Base-by-base conservation (phyloP, 2,329 filamentous ascomycete species). In the Claviceps paspali region DNA sequence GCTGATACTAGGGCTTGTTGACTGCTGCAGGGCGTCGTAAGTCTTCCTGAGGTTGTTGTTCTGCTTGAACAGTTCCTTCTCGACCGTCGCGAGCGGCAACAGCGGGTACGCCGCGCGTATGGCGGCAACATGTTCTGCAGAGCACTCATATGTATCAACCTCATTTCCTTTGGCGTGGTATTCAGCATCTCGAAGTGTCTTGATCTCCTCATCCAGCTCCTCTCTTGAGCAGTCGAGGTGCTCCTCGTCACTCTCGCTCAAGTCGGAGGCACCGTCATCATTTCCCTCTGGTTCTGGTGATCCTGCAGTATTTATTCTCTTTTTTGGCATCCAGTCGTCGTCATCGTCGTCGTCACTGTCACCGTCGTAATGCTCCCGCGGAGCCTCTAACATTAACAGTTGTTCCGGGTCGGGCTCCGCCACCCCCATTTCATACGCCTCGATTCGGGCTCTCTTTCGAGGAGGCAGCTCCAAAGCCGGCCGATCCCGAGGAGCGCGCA, bases 401-500 rank as follows among this genome's bases (percentile, higher is more conserved):
- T 51, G 43, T 19, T 51, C 28, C 34, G 45, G 29, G n/a, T 14
- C 18, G 11, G n/a, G n/a, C 5, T 38, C 38, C 1, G 41, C 40
- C 41, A 58, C 54, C 6, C 57, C 48, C 24, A 53, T 50, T 38
- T 61, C 54, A 12, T 56, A 46, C 3, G 60, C 44, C 1, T 57
- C 55, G 46, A 79, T 47, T 47, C 75, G 66, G 26, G 67, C 69
- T 47, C 72, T 70, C 53, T 91, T 92, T 43, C 78, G 69, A 1
- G 85, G 78, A 1, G 82, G 82, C 12, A 92, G 82, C 10, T 67
- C 61, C 28, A 92, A 62, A 0, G 69, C 54, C 1, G 85, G 85
- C 33, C 85, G 70, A 40, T 67, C 67, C 6, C 66, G 64, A 1
- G 70, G 65, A 2, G 61, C 50, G 47, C 71, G 72, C 7, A 88